phyloP scores from a whole-genome alignment of 169 alveolate species.

The Hepatocystis sp. region DNA sequence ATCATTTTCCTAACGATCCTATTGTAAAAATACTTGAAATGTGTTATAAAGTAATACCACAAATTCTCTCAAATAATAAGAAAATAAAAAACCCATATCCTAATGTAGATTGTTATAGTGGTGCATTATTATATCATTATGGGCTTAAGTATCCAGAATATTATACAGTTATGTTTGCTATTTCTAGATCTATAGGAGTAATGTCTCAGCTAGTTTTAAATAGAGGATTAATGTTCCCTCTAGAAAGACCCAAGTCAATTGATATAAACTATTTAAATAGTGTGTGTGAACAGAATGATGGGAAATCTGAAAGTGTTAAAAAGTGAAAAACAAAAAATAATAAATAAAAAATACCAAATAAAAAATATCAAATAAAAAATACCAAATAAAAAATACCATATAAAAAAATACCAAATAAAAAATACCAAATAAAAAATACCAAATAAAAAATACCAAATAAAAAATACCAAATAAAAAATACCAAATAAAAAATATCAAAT shows the following conservation, averaged over 20 bases:
- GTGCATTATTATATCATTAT: conserved; percentile 92
- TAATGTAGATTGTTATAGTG: conserved; percentile 97
- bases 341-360: too few species aligned
- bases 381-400: too few species aligned
- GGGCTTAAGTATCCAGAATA: conserved; percentile 92
- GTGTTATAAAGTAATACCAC: conserved; percentile 91
- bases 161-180: conserved; percentile 96
- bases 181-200: conserved; percentile 95
- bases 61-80: conserved; percentile 88
- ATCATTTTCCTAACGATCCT: conserved; percentile 90
- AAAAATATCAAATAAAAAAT: too few species aligned
- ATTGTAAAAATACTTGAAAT: conserved; percentile 78
- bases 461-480: too few species aligned
- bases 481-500: too few species aligned
- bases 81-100: conserved; percentile 97
- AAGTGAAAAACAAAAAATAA: too few species aligned
- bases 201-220: conserved; percentile 87
- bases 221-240: conserved; percentile 89
- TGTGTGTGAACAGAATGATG: conserved; percentile 63
- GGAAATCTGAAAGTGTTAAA: conserved; percentile 68
- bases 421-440: too few species aligned
- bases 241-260: conserved; percentile 91
- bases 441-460: too few species aligned
- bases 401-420: too few species aligned
- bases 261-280: conserved; percentile 56